Evolutionary conservation across 2,329 filamentous ascomycete species (phyloP).

Genomic region (Scedosporium boydii): DNA sequence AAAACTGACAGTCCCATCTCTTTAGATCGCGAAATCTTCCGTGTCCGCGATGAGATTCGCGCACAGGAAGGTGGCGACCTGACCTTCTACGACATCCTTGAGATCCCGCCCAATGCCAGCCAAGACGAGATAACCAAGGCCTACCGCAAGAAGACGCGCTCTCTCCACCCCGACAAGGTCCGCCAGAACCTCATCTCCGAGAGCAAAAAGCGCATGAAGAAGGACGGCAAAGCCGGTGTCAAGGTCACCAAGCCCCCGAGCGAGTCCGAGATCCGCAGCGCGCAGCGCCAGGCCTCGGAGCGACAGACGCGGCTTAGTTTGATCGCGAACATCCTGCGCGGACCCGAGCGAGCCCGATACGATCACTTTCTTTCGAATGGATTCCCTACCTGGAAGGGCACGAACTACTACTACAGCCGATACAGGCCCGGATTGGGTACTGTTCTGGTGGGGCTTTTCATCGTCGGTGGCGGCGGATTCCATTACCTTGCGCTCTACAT

Average conservation of each 20-base stretch:
- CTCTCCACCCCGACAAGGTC: slow-evolving; percentile 91
- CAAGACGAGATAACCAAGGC: slow-evolving; percentile 89
- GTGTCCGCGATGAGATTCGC: slow-evolving; percentile 77
- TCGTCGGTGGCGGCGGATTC: slow-evolving; percentile 71
- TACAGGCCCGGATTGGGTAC: slow-evolving; percentile 85
- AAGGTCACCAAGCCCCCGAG: slow-evolving; percentile 64
- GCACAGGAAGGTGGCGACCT: slow-evolving; percentile 67
- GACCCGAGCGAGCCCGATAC: slow-evolving; percentile 74
- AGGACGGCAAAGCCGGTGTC: slow-evolving; percentile 37
- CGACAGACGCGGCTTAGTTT: slow-evolving; percentile 77
- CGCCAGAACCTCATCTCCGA: slow-evolving; percentile 71
- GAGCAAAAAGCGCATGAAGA: slow-evolving; percentile 44
- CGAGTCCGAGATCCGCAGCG: slow-evolving; percentile 64
- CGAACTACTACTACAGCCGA: slow-evolving; percentile 94
- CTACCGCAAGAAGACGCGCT: slow-evolving; percentile 77
- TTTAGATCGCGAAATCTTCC: slow-evolving; percentile 94
- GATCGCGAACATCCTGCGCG: slow-evolving; percentile 77
- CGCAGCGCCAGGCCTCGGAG: slow-evolving; percentile 71
- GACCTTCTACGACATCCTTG: slow-evolving; percentile 93
- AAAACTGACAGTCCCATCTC: not conserved
- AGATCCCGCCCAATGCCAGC: slow-evolving; percentile 60
- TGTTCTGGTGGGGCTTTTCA: slow-evolving; percentile 71
- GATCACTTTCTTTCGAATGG: slow-evolving; percentile 90
- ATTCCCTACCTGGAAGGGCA: slow-evolving; percentile 94
- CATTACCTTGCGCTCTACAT: slow-evolving; percentile 83